Evolutionary conservation across 805 yeast genomes (phyloP).

Genomic region (Suhomyces prunicola): DNA sequence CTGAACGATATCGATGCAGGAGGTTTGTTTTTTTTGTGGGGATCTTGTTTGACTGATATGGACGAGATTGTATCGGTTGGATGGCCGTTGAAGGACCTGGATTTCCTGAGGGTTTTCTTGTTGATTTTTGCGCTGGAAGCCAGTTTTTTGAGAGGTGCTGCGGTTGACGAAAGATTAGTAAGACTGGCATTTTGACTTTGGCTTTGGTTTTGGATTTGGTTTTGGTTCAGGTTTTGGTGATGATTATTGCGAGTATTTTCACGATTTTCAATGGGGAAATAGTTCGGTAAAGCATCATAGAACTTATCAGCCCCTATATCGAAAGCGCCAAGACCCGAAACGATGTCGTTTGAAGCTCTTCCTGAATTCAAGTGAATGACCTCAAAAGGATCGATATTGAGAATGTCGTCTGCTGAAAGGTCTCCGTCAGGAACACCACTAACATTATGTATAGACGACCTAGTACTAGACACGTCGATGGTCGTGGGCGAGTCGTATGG

Average conservation of each 20-base stretch:
- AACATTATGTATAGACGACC: conserved; percentile 1
- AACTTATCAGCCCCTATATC: conserved; percentile 4
- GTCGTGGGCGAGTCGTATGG: conserved; percentile 13
- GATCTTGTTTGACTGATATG: not conserved
- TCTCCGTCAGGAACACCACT: not conserved
- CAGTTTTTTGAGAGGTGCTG: conserved; percentile 4
- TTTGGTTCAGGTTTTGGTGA: not conserved
- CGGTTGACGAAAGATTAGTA: not conserved
- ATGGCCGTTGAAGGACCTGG: conserved; percentile 10
- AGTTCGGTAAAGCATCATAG: not conserved
- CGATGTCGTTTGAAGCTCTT: not conserved
- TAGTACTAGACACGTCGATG: conserved; percentile 10
- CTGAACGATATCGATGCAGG: conserved; percentile 7
- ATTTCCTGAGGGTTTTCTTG: conserved; percentile 10
- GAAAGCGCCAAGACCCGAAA: conserved; percentile 2
- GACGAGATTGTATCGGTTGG: not conserved
- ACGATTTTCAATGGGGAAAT: not conserved
- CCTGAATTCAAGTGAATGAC: not conserved
- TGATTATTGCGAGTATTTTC: not conserved
- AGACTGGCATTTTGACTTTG: not conserved
- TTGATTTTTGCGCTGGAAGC: conserved; percentile 8
- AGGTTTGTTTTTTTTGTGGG: conserved; percentile 4
- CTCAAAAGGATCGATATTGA: conserved; percentile 11
- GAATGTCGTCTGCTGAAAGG: conserved; percentile 10
- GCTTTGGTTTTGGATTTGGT: not conserved